Evolutionary conservation across 768 basidiomycete genomes (phyloP).

Genomic region (Cystobasidium ongulense): DNA sequence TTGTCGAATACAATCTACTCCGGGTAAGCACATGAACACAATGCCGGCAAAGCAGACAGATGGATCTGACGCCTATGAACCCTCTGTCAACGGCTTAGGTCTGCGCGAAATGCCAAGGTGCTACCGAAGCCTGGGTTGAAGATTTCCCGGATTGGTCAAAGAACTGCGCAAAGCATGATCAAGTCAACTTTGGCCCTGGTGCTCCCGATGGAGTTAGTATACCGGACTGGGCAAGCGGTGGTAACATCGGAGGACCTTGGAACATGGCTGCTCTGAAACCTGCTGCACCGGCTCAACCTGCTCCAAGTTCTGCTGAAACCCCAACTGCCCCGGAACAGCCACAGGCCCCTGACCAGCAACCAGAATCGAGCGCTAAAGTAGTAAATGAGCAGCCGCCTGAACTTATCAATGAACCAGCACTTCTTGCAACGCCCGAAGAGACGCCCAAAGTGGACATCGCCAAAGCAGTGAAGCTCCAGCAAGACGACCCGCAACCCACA

Average conservation of each 20-base stretch:
- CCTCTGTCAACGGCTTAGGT: not conserved
- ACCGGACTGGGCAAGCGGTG: slow-evolving; percentile 11
- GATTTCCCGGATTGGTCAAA: slow-evolving; percentile 8
- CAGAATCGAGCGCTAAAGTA: too few species aligned
- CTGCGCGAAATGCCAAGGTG: slow-evolving; percentile 14
- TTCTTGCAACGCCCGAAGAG: too few species aligned
- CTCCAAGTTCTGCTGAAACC: not conserved
- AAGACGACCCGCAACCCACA: too few species aligned
- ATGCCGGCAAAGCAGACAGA: too few species aligned
- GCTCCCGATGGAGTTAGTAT: not conserved
- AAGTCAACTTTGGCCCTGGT: not conserved
- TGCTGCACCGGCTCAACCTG: not conserved
- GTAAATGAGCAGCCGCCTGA: too few species aligned
- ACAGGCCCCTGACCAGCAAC: too few species aligned
- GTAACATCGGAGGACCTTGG: not conserved
- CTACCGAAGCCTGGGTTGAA: not conserved
- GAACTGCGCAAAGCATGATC: slow-evolving; percentile 12
- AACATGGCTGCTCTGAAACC: not conserved
- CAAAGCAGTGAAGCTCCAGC: too few species aligned
- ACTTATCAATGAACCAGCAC: too few species aligned
- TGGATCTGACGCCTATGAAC: too few species aligned
- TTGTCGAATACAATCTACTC: slow-evolving; percentile 24
- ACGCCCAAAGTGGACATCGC: too few species aligned
- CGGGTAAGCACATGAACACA: not conserved
- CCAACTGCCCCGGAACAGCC: too few species aligned